Evolutionary conservation across 1,139 yeast genomes (phyloP).

Genomic region (Groenewaldozyma auringiensis): DNA sequence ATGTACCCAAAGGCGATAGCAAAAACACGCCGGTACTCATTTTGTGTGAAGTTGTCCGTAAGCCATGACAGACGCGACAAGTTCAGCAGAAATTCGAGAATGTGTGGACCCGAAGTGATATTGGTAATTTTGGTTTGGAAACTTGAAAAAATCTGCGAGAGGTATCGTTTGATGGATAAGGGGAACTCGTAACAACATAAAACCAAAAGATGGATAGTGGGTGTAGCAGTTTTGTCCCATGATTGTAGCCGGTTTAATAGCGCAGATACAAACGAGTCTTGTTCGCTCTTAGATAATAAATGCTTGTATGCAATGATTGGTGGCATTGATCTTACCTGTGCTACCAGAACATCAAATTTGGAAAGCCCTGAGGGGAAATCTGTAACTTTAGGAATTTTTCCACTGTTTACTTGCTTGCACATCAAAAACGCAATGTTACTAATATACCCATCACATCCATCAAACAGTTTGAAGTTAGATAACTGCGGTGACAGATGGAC

Average conservation of each 20-base stretch:
- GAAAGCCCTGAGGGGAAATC: constrained; percentile 42
- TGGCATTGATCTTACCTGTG: constrained; percentile 56
- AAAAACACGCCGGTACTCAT: constrained; percentile 71
- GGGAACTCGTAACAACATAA: constrained; percentile 80
- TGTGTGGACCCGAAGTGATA: constrained; percentile 62
- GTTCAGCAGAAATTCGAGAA: constrained; percentile 64
- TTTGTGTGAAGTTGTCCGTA: constrained; percentile 65
- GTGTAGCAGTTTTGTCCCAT: constrained; percentile 74
- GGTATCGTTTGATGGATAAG: constrained; percentile 56
- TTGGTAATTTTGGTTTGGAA: constrained; percentile 70
- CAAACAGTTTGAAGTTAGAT: constrained; percentile 52
- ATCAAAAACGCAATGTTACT: constrained; percentile 41
- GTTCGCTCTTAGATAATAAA: constrained; percentile 51
- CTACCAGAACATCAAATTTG: constrained; percentile 60
- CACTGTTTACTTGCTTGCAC: constrained; percentile 51
- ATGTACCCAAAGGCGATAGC: constrained; percentile 78
- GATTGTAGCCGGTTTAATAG: constrained; percentile 59
- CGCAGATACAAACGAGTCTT: constrained; percentile 61
- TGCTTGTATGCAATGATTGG: constrained; percentile 61
- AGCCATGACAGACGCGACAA: constrained; percentile 59
- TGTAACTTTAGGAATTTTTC: constrained; percentile 34
- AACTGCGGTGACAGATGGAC: constrained; percentile 69
- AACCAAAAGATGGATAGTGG: constrained; percentile 67
- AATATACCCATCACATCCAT: constrained; percentile 40
- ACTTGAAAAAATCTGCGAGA: constrained; percentile 57